These are phyloP conservation scores for Coniochaeta hoffmannii DNA, from an alignment of 2,329 filamentous ascomycete genomes.

Conservation along the genomic window DNA sequence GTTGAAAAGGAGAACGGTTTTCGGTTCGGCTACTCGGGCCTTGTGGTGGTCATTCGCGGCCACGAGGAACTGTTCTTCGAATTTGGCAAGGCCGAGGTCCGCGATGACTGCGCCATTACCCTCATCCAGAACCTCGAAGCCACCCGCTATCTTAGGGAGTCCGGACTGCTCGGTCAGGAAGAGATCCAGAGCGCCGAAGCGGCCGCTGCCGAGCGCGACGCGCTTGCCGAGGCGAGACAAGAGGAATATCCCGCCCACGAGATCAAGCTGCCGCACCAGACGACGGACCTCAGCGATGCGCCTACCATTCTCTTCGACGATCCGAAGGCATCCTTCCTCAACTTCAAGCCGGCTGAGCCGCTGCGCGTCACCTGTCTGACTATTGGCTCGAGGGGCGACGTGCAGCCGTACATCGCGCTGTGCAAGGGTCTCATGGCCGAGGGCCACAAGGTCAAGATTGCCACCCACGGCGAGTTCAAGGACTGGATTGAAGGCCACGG, in stretches of 20 bases:
- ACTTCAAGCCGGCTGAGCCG: slow-evolving; percentile 78
- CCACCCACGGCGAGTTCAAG: slow-evolving; percentile 86
- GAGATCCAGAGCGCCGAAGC: slow-evolving; percentile 64
- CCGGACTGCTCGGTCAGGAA: slow-evolving; percentile 57
- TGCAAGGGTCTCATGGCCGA: slow-evolving; percentile 86
- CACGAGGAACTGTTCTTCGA: slow-evolving; percentile 98
- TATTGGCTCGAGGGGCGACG: slow-evolving; percentile 90
- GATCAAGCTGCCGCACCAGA: slow-evolving; percentile 37
- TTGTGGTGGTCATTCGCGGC: slow-evolving; percentile 87
- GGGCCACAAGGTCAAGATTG: slow-evolving; percentile 79
- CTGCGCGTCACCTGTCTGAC: slow-evolving; percentile 87
- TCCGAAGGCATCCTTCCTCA: slow-evolving; percentile 75
- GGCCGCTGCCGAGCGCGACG: slow-evolving; percentile 73
- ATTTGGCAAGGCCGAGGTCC: slow-evolving; percentile 66
- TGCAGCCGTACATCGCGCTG: slow-evolving; percentile 94
- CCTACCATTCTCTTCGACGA: slow-evolving; percentile 86
- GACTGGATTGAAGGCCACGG: slow-evolving; percentile 87
- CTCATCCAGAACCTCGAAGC: slow-evolving; percentile 71
- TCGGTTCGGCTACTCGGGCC: slow-evolving; percentile 79
- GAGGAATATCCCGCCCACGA: slow-evolving; percentile 45
- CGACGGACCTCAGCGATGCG: slow-evolving; percentile 43
- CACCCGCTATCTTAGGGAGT: slow-evolving; percentile 62
- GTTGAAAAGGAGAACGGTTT: slow-evolving; percentile 94
- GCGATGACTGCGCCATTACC: slow-evolving; percentile 85
- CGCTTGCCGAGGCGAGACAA: slow-evolving; percentile 66